phyloP scores from a whole-genome alignment of 2,329 filamentous ascomycete genomes.

The Beauveria rudraprayagi region DNA sequence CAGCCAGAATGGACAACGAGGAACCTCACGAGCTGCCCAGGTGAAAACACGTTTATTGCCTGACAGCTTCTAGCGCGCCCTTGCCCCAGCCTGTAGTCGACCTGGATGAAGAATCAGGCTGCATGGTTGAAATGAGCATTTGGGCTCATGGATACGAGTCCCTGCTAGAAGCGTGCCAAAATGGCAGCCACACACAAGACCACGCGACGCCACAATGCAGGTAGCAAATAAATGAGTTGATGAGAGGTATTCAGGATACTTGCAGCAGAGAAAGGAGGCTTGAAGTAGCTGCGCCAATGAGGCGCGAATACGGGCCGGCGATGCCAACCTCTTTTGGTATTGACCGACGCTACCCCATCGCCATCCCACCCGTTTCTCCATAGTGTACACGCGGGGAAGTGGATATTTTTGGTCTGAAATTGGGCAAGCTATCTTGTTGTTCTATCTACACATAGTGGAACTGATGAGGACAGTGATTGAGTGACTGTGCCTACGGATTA shows the following conservation, averaged over 20 bases:
- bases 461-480: too few species aligned
- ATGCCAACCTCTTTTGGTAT: not conserved
- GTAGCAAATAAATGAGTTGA: not conserved
- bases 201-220: not conserved
- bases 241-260: not conserved
- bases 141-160: not conserved
- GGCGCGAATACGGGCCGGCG: not conserved
- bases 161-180: too few species aligned
- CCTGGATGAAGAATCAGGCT: not conserved
- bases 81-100: not conserved
- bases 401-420: too few species aligned
- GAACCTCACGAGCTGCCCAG: constrained; percentile 8
- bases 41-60: not conserved
- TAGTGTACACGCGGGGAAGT: too few species aligned
- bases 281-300: not conserved
- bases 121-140: not conserved
- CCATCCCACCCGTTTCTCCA: not conserved
- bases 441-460: too few species aligned
- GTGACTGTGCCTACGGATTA: too few species aligned
- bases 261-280: not conserved
- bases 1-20: not conserved
- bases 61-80: not conserved
- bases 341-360: not conserved
- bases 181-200: not conserved
- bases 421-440: too few species aligned